A percentile compares a stretch with the other conserved stretches of the same genome.
Evolutionary conservation across 139 green algal genomes (phyloP).

Genomic region (Microglena sp.): DNA sequence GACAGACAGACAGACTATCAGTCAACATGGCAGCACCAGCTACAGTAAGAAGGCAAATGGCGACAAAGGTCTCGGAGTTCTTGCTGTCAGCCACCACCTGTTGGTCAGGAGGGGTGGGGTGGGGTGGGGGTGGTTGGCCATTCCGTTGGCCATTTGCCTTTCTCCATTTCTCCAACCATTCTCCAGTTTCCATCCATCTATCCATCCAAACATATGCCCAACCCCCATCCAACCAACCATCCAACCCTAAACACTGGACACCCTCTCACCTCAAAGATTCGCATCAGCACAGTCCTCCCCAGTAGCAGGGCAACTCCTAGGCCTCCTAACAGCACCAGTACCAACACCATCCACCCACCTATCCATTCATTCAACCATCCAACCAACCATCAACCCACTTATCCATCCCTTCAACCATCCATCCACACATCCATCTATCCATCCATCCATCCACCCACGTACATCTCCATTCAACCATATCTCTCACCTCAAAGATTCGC

Average conservation of each 20-base stretch:
- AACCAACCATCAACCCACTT: too few species aligned
- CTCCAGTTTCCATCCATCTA: background rate
- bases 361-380: too few species aligned
- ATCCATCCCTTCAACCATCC: too few species aligned
- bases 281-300: slow-evolving; percentile 68
- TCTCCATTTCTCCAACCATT: too few species aligned
- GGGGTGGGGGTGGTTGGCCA: too few species aligned
- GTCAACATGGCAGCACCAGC: slow-evolving; percentile 71
- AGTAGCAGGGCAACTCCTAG: slow-evolving; percentile 74
- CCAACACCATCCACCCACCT: too few species aligned
- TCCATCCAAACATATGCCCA: background rate
- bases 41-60: slow-evolving; percentile 85
- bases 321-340: slow-evolving; percentile 58
- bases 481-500: slow-evolving; percentile 58
- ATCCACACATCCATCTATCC: too few species aligned
- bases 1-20: too few species aligned
- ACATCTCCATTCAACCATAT: too few species aligned
- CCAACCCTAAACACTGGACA: background rate
- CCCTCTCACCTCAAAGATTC: slow-evolving; percentile 61
- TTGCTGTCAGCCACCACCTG: slow-evolving; percentile 69
- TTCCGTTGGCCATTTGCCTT: too few species aligned
- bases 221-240: background rate
- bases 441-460: too few species aligned
- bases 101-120: too few species aligned
- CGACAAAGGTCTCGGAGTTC: slow-evolving; percentile 86